Percentiles rank a stretch among this genome's conserved stretches.
Evolutionary conservation across 306 rosid species (phyloP).

Genomic region (Lupinus albus): DNA sequence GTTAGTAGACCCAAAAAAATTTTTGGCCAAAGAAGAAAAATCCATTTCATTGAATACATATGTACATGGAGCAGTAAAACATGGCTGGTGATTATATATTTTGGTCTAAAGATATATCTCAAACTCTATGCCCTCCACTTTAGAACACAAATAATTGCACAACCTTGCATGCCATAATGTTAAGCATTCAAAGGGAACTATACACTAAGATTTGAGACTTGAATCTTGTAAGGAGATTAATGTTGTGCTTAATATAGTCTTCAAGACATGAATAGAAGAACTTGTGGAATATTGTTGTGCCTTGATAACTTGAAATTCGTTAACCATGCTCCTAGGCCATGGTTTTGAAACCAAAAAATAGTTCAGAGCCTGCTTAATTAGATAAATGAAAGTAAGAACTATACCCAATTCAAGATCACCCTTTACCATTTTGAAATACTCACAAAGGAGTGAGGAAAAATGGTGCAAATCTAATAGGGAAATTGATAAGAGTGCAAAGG

Average conservation of each 20-base stretch:
- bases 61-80: neutral
- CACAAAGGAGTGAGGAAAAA: neutral
- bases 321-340: slow-evolving; percentile 23
- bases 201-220: neutral
- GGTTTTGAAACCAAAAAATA: slow-evolving; percentile 41
- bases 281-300: slow-evolving; percentile 30
- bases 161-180: neutral
- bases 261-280: slow-evolving; percentile 35
- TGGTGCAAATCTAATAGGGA: slow-evolving; percentile 39
- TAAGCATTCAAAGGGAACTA: neutral
- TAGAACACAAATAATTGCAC: neutral
- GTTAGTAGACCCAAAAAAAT: too few species aligned
- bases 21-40: neutral
- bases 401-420: slow-evolving; percentile 45
- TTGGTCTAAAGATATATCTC: neutral
- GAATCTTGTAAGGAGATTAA: neutral
- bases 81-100: neutral
- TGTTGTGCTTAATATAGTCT: neutral
- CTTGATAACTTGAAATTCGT: slow-evolving; percentile 36
- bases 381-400: slow-evolving; percentile 32
- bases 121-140: slow-evolving; percentile 2
- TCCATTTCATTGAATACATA: neutral
- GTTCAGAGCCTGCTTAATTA: slow-evolving; percentile 39
- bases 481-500: slow-evolving; percentile 31
- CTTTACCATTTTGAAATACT: slow-evolving; percentile 37